Base-by-base conservation (phyloP, 2,329 filamentous ascomycete species). In the Clonostachys rhizophaga region DNA sequence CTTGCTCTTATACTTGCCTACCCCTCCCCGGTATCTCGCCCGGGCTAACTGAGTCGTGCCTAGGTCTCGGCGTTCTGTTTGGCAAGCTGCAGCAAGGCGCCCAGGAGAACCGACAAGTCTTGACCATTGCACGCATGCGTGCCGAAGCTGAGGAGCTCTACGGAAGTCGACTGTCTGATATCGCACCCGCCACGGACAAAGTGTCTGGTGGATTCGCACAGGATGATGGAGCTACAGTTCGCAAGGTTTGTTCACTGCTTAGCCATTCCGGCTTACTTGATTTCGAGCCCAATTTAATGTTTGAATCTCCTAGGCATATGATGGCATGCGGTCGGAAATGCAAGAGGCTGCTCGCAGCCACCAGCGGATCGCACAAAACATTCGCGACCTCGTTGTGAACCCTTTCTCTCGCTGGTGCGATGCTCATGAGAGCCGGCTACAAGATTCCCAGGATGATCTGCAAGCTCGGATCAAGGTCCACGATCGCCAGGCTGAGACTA, bases 401-500 rank as follows among this genome's bases (percentile, higher is more conserved):
- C 95, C 94, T 8, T 99, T 99, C 69, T 82, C 90, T 50, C 85
- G 90, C 60, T 99, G 94, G 94, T 95, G 91, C 70, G 92, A 96
- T 58, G 87, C 92, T 49, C 94, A 99, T 70, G 91, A 95, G 57
- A 78, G 83, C 52, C 88, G 94, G 54, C 83, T 99, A 49, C 89
- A 96, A 64, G 89, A 91, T 60, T 96, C 91, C 18, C 92, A 99
- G 64, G 94, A 97, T 57, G 91, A 96, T 59, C 80, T 99, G 18
- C 92, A 97, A 67, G 71, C 77, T 43, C 87, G 90, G 49, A 91
- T 97, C 69, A 96, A 96, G 74, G 81, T 88, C 51, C 91, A 97
- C 66, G 90, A 96, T 63, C 89, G 88, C 55, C 95, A 99, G 67
- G 86, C 87, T 49, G 94, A 99, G 52, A 68, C 80, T 17, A 90